Conservation (phyloP, 2,329 filamentous ascomycete genomes). For the Monosporascus sp. region DNA sequence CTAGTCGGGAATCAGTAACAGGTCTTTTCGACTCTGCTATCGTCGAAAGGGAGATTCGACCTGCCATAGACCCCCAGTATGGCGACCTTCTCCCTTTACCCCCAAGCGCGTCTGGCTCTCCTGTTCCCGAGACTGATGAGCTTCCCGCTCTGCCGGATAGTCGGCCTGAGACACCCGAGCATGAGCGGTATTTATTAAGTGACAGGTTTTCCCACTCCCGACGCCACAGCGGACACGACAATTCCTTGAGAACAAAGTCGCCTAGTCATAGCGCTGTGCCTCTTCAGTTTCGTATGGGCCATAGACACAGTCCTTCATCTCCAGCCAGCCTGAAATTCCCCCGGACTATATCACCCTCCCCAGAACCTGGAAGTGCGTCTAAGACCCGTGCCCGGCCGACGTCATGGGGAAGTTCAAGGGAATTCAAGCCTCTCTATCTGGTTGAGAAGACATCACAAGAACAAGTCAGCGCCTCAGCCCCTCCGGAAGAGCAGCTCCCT, state of each 20-base stretch:
- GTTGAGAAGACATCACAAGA: conserved; percentile 57
- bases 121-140: conserved; percentile 28
- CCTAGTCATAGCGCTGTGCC: conserved; percentile 55
- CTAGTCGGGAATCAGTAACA: conserved; percentile 19
- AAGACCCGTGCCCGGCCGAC: conserved; percentile 45
- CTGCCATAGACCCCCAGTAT: conserved; percentile 62
- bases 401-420: conserved; percentile 59
- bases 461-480: conserved; percentile 23
- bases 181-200: conserved; percentile 35
- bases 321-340: conserved; percentile 35
- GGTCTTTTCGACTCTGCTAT: conserved; percentile 53
- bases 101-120: conserved; percentile 52
- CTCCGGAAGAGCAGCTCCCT: conserved; percentile 38
- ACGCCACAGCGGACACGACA: conserved; percentile 44
- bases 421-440: conserved; percentile 78
- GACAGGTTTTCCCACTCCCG: conserved; percentile 40
- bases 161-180: conserved; percentile 50
- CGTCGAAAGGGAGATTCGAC: conserved; percentile 52
- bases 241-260: conserved; percentile 41
- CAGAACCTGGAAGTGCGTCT: conserved; percentile 28
- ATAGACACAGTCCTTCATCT: conserved; percentile 29
- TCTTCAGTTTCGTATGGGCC: conserved; percentile 48
- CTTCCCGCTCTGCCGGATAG: conserved; percentile 56
- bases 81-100: conserved; percentile 60
- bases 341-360: conserved; percentile 22